Evolutionary conservation across 2,329 filamentous ascomycete genomes (phyloP).

Genomic region (Cordyceps cateniannulata): DNA sequence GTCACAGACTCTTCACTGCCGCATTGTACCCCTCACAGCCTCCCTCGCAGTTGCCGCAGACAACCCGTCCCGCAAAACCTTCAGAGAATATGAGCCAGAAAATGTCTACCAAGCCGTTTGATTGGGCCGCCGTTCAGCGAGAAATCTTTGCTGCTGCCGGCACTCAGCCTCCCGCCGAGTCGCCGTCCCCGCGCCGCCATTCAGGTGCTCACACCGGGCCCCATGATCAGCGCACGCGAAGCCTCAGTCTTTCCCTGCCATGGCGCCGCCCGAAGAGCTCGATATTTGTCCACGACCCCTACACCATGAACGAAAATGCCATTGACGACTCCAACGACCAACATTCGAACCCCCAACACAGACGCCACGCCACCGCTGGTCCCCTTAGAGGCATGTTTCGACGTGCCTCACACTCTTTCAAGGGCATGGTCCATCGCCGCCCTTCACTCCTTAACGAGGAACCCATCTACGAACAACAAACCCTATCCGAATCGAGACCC

Average conservation of each 20-base stretch:
- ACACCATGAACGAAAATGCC: constrained; percentile 23
- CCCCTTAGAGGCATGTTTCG: constrained; percentile 46
- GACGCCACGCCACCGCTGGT: constrained; percentile 21
- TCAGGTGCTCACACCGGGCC: constrained; percentile 15
- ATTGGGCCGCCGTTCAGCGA: constrained; percentile 6
- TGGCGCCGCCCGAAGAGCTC: constrained; percentile 44
- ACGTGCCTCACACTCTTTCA: constrained; percentile 48
- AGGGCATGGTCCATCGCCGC: constrained; percentile 45
- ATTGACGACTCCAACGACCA: constrained; percentile 23
- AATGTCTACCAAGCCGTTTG: background rate
- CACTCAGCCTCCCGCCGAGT: background rate
- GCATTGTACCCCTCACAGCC: background rate
- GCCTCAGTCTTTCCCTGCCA: constrained; percentile 43
- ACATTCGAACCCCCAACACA: constrained; percentile 16
- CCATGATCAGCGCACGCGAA: constrained; percentile 36
- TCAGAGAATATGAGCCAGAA: background rate
- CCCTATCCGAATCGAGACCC: constrained; percentile 26
- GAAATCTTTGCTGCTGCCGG: constrained; percentile 4
- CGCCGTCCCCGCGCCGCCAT: background rate
- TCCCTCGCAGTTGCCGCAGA: background rate
- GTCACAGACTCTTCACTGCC: background rate
- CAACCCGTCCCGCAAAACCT: background rate
- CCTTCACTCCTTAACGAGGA: constrained; percentile 33
- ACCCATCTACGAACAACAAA: constrained; percentile 23
- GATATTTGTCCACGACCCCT: constrained; percentile 26